These are phyloP conservation scores for Podospora tetraspora DNA, from an alignment of 495 filamentous ascomycete genomes.

Conservation along the genomic window DNA sequence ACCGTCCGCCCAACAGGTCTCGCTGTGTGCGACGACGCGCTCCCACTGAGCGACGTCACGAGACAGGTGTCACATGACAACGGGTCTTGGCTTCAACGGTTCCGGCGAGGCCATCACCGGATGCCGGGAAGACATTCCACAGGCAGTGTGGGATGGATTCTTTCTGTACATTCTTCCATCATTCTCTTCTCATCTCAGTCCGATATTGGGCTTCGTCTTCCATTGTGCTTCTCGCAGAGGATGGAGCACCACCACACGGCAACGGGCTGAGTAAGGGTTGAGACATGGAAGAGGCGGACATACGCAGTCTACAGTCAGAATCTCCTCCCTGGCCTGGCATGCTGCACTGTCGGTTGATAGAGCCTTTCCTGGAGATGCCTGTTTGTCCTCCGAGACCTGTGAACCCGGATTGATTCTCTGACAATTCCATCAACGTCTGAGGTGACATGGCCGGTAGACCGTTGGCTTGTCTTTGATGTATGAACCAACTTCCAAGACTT, in stretches of 20 bases:
- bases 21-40: conserved; percentile 8
- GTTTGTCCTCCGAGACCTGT: not conserved
- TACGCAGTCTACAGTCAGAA: not conserved
- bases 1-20: not conserved
- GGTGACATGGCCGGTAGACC: not conserved
- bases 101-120: not conserved
- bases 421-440: not conserved
- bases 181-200: not conserved
- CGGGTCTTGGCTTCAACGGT: not conserved
- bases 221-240: not conserved
- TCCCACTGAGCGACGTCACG: conserved; percentile 23
- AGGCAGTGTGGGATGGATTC: not conserved
- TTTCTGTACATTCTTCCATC: not conserved
- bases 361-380: not conserved
- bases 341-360: not conserved
- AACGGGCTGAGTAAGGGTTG: not conserved
- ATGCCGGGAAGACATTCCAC: not conserved
- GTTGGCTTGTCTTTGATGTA: not conserved
- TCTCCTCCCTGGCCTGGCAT: not conserved
- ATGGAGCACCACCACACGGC: not conserved
- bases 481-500: not conserved
- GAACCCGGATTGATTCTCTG: not conserved
- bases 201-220: not conserved
- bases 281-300: not conserved
- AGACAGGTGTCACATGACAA: not conserved